phyloP scores from a whole-genome alignment of 108 stramenopile genomes.

The Fragilaria crotonensis region DNA sequence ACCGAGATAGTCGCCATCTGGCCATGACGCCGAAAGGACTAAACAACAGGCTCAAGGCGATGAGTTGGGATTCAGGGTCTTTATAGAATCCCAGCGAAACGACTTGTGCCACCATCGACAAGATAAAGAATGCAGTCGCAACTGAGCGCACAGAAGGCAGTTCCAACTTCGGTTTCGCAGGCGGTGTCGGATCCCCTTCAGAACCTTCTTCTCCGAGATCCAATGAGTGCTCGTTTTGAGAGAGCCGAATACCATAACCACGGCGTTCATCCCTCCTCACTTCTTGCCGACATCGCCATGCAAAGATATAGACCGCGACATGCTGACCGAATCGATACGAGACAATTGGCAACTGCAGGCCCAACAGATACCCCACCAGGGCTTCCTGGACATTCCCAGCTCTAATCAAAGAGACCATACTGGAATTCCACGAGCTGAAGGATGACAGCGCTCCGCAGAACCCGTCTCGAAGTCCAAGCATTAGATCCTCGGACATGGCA shows the following conservation, averaged over 20 bases:
- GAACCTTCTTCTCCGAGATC: constrained; percentile 1
- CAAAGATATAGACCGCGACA: constrained; percentile 71
- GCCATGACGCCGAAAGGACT: constrained; percentile 71
- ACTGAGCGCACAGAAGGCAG: constrained; percentile 60
- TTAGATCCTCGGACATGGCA: constrained; percentile 71
- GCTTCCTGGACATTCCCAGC: constrained; percentile 56
- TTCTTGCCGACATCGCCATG: constrained; percentile 70
- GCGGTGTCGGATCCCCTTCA: not conserved
- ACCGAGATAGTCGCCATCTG: constrained; percentile 60
- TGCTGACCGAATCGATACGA: constrained; percentile 77
- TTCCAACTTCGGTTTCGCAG: constrained; percentile 12
- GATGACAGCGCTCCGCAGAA: constrained; percentile 75
- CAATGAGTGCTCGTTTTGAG: not conserved
- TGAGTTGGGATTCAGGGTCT: constrained; percentile 42
- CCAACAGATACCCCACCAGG: constrained; percentile 57
- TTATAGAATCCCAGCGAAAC: constrained; percentile 53
- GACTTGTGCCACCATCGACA: constrained; percentile 38
- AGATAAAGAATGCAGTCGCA: constrained; percentile 59
- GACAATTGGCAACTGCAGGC: constrained; percentile 68
- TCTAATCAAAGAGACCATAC: constrained; percentile 58
- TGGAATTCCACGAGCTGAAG: constrained; percentile 69
- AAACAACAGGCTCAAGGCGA: constrained; percentile 65
- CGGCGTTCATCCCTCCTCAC: constrained; percentile 43
- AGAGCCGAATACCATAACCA: constrained; percentile 67
- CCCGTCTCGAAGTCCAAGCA: constrained; percentile 70